Conservation (phyloP, 1,139 yeast genomes). For the Scheffersomyces lignicola region DNA sequence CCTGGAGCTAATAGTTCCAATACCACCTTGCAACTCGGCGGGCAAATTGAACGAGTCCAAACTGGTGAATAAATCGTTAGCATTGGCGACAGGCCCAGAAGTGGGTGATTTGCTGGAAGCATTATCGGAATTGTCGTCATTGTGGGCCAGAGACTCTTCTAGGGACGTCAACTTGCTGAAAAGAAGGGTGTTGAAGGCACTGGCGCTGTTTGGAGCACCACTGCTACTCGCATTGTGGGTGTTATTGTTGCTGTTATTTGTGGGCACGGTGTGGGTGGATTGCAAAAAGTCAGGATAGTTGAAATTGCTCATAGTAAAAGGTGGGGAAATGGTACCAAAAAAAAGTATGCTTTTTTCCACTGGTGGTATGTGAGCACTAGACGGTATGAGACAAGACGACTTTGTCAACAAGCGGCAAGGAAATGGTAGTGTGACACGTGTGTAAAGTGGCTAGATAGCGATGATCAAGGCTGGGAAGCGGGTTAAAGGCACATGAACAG, state of each 20-base stretch:
- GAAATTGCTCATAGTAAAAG: constrained; percentile 25
- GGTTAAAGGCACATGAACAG: too few species aligned
- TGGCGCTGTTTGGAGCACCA: constrained; percentile 3
- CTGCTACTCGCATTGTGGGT: constrained; percentile 10
- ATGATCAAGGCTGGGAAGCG: too few species aligned
- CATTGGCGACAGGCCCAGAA: background rate
- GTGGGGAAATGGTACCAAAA: background rate
- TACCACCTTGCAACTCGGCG: constrained; percentile 62
- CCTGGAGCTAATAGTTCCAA: constrained; percentile 59
- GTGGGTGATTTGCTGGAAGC: constrained; percentile 1
- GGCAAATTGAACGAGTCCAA: constrained; percentile 49
- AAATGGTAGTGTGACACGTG: too few species aligned
- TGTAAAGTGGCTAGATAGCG: too few species aligned
- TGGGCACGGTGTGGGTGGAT: constrained; percentile 4
- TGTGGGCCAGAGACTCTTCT: constrained; percentile 13
- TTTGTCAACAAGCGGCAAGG: too few species aligned
- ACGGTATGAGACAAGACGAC: too few species aligned
- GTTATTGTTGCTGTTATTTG: constrained; percentile 7
- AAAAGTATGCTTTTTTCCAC: too few species aligned
- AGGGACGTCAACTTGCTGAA: constrained; percentile 29
- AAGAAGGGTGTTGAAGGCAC: constrained; percentile 25
- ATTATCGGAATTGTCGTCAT: background rate
- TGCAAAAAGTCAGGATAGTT: constrained; percentile 41
- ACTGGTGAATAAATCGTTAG: constrained; percentile 5
- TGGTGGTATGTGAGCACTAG: too few species aligned